Base-by-base conservation (phyloP, 2,329 filamentous ascomycete genomes). In the Rhynchosporium secalis region DNA sequence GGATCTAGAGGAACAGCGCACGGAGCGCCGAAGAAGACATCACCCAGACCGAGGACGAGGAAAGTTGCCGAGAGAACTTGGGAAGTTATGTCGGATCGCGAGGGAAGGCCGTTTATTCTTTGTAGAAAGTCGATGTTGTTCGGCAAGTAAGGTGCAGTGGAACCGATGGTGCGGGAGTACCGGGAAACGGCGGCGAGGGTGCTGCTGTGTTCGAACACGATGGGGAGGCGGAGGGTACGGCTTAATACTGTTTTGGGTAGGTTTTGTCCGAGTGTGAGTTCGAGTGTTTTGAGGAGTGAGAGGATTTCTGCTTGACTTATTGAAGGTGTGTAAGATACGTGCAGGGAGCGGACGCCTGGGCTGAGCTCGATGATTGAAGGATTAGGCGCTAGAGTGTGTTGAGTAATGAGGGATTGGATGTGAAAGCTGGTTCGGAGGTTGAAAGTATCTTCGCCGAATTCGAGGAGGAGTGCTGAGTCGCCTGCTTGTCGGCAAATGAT, bases 81-180 rank as follows among this genome's bases (percentile, higher is more conserved):
- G 33, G 6, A 9, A 2, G 47, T 49, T 9, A 58, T 49, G 12
- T 58, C 46, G 2, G 47, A 5, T 12, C 38, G 47, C 1, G 45
- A 49, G 3, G 33, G 26, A 13, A 58, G 46, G 8, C 56, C 56
- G 33, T 58, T 58, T 45, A 58, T 58, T 2, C 20, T 48, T 9
- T 49, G 56, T 2, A 58, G 46, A 41, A 60, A 54, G 49, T 60
- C 58, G 29, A 60, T 51, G 31, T 60, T 60, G n/a, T 46, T 55
- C 29, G 58, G 58, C 0, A 60, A 40, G 38, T 51, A 60, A 8
- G 58, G 58, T 4, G 58, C 58, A 5, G 38, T 36, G 8, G 58
- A 15, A 1, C 58, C 40, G 41, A 60, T 60, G 38, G 58, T 60
- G 33, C 51, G 58, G 8, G 48, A 38, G 33, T 60, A 60, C 2